phyloP scores from a whole-genome alignment of 495 filamentous ascomycete genomes.

The Paragyromitra xinjiangensis region DNA sequence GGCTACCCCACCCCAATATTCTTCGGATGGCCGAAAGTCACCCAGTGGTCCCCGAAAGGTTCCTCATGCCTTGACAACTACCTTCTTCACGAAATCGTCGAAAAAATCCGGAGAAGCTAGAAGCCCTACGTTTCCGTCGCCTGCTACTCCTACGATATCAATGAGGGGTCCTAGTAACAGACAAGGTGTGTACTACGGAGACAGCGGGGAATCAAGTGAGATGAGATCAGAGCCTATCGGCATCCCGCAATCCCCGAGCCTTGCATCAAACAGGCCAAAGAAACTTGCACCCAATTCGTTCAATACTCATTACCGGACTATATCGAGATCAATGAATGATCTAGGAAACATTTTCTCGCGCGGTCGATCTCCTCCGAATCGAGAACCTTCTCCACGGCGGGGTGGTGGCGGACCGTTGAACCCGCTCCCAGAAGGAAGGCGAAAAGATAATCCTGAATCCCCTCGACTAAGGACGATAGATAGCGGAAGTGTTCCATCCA shows the following conservation, averaged over 20 bases:
- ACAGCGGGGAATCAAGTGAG: slow-evolving; percentile 38
- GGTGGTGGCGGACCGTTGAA: slow-evolving; percentile 50
- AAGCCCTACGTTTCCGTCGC: slow-evolving; percentile 54
- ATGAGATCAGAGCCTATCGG: slow-evolving; percentile 54
- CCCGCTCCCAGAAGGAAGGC: slow-evolving; percentile 53
- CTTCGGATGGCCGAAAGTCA: slow-evolving; percentile 53
- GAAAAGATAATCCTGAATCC: slow-evolving; percentile 49
- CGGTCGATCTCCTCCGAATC: slow-evolving; percentile 56
- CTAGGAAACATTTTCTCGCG: slow-evolving; percentile 58
- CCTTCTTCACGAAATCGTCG: slow-evolving; percentile 52
- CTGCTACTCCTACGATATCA: slow-evolving; percentile 40
- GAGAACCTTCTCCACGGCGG: slow-evolving; percentile 52
- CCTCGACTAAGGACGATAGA: slow-evolving; percentile 52
- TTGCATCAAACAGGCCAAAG: slow-evolving; percentile 55
- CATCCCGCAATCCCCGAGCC: slow-evolving; percentile 48
- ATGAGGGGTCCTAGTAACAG: slow-evolving; percentile 40
- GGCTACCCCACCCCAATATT: slow-evolving; percentile 52
- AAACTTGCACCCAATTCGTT: slow-evolving; percentile 57
- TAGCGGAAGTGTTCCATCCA: slow-evolving; percentile 55
- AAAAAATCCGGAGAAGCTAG: slow-evolving; percentile 53
- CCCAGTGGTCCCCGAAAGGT: slow-evolving; percentile 51
- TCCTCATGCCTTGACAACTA: slow-evolving; percentile 54
- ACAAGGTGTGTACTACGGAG: slow-evolving; percentile 35
- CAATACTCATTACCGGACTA: slow-evolving; percentile 57
- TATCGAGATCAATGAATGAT: slow-evolving; percentile 58